Evolutionary conservation across 2,329 filamentous ascomycete genomes (phyloP).

Genomic region (Hypoxylon sp.): DNA sequence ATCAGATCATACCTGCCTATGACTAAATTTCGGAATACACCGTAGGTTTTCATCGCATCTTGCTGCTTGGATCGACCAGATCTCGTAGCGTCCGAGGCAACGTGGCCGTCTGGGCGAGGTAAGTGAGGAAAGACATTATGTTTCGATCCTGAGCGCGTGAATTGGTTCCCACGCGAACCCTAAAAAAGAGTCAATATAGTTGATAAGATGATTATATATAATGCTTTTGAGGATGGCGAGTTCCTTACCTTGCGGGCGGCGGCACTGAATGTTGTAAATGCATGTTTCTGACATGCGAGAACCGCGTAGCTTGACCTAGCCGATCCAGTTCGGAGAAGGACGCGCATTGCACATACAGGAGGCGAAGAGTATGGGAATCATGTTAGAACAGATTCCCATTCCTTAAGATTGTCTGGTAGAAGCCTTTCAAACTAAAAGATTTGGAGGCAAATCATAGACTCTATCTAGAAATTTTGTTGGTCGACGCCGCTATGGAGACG

Average conservation of each 20-base stretch:
- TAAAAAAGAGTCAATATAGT: conserved; percentile 2
- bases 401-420: conserved; percentile 2
- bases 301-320: conserved; percentile 47
- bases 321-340: conserved; percentile 46
- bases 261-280: conserved; percentile 48
- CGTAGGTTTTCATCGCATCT: conserved; percentile 44
- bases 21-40: conserved; percentile 47
- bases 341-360: conserved; percentile 50
- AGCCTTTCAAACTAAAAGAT: conserved; percentile 15
- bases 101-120: not conserved
- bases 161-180: not conserved
- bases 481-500: not conserved
- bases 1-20: conserved; percentile 56
- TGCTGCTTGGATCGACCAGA: not conserved
- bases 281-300: conserved; percentile 43
- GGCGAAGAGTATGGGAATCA: conserved; percentile 43
- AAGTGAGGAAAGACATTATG: not conserved
- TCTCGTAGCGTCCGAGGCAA: not conserved
- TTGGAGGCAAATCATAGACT: conserved; percentile 25
- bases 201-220: not conserved
- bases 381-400: conserved; percentile 43
- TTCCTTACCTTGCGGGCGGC: conserved; percentile 24
- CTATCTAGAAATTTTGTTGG: conserved; percentile 9
- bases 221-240: not conserved
- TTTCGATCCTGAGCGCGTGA: not conserved